Conservation (phyloP, 768 basidiomycete genomes). For the Trametes cingulata region DNA sequence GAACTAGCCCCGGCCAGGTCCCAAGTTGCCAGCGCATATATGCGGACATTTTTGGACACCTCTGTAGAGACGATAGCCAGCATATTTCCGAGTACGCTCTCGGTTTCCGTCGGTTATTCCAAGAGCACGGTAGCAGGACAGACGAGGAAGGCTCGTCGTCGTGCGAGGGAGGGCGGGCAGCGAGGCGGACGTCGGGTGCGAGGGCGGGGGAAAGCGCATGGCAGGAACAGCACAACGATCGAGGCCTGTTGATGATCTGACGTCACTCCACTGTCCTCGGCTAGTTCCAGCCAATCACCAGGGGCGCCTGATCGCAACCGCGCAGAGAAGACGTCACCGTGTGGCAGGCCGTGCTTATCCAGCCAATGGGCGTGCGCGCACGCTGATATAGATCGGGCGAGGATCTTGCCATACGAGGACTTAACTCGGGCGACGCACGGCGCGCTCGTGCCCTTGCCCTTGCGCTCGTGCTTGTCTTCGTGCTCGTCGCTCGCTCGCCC, state of each 20-base stretch:
- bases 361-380: background rate
- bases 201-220: background rate
- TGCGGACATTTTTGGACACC: no score
- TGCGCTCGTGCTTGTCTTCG: background rate
- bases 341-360: slow-evolving; percentile 8
- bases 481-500: background rate
- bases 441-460: background rate
- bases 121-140: no score
- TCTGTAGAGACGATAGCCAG: no score
- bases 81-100: no score
- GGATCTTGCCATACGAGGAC: slow-evolving; percentile 2
- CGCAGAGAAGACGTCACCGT: background rate
- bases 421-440: background rate
- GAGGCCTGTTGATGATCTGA: background rate
- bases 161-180: background rate
- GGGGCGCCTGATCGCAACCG: background rate
- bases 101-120: no score
- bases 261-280: background rate
- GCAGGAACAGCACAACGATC: background rate
- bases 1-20: no score
- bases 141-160: background rate
- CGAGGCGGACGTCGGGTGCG: background rate
- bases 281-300: background rate
- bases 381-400: background rate
- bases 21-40: no score